phyloP scores from a whole-genome alignment of 1,284 basidiomycete species.

The Rhodotorula sp. region DNA sequence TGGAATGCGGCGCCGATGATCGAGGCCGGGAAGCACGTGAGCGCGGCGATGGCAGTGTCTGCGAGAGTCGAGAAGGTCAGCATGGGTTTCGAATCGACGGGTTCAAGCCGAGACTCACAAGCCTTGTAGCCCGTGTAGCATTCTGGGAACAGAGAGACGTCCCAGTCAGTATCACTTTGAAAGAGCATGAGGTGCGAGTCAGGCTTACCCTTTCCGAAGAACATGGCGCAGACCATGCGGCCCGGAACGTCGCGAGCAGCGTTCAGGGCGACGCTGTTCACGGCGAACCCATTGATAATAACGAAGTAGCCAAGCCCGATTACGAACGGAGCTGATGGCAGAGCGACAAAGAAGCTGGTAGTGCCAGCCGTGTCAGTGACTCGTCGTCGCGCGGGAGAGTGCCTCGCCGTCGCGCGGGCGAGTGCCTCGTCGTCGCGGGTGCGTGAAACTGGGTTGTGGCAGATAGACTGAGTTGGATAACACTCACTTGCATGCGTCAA shows the following conservation, averaged over 20 bases:
- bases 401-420: not conserved
- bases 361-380: not conserved
- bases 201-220: not conserved
- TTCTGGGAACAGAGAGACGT: not conserved
- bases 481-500: constrained; percentile 37
- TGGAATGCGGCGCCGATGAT: constrained; percentile 32
- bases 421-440: not conserved
- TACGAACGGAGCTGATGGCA: constrained; percentile 34
- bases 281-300: constrained; percentile 23
- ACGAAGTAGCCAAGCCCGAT: constrained; percentile 37
- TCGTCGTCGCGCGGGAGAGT: too few species aligned
- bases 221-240: constrained; percentile 25
- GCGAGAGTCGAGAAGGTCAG: not conserved
- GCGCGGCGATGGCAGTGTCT: constrained; percentile 33
- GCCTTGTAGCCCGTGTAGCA: not conserved
- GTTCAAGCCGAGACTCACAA: not conserved
- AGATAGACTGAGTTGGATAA: too few species aligned
- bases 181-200: not conserved
- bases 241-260: constrained; percentile 40
- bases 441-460: too few species aligned
- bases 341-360: constrained; percentile 28
- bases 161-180: too few species aligned
- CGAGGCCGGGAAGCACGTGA: constrained; percentile 31
- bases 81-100: not conserved
- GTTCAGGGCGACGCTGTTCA: constrained; percentile 29